A percentile compares a stretch with the other conserved stretches of the same genome.
Evolutionary conservation across 2,329 filamentous ascomycete species (phyloP).

Genomic region (Dactylella cylindrospora): DNA sequence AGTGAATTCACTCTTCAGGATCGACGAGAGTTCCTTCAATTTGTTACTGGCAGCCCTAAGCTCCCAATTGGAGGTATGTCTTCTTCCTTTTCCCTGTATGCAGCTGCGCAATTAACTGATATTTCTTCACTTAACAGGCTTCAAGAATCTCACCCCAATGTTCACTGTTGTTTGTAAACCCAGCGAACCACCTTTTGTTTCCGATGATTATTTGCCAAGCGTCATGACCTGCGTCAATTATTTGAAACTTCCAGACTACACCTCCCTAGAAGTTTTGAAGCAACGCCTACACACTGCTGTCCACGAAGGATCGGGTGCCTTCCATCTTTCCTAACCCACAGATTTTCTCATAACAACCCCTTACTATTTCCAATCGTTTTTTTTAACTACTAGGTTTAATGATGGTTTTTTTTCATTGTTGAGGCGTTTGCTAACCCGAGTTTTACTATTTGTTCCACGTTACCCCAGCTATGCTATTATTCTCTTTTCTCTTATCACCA

Average conservation of each 20-base stretch:
- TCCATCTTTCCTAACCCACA: slow-evolving; percentile 88
- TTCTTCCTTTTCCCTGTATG: slow-evolving; percentile 2
- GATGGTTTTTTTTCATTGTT: too few species aligned
- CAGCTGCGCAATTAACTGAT: slow-evolving; percentile 28
- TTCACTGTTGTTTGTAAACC: slow-evolving; percentile 99
- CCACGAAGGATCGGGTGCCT: slow-evolving; percentile 93
- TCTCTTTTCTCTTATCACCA: not conserved
- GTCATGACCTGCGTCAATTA: slow-evolving; percentile 99
- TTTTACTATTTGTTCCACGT: too few species aligned
- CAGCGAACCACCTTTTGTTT: slow-evolving; percentile 88
- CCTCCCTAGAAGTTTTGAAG: slow-evolving; percentile 71
- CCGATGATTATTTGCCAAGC: slow-evolving; percentile 97
- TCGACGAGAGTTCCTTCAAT: slow-evolving; percentile 92
- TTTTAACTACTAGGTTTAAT: too few species aligned
- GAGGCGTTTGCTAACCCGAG: too few species aligned
- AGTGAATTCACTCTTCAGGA: slow-evolving; percentile 74
- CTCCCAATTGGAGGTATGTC: slow-evolving; percentile 90
- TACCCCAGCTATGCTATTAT: too few species aligned
- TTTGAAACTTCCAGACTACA: slow-evolving; percentile 95
- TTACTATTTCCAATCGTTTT: too few species aligned
- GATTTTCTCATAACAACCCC: too few species aligned
- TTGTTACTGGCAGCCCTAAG: slow-evolving; percentile 96
- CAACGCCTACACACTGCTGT: slow-evolving; percentile 81
- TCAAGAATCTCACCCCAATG: slow-evolving; percentile 95
- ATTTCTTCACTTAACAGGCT: slow-evolving; percentile 62